Evolutionary conservation across 2,329 filamentous ascomycete genomes (phyloP), one percentile per base, ranked within the genome.

Genomic region (Venturia carpophila): DNA sequence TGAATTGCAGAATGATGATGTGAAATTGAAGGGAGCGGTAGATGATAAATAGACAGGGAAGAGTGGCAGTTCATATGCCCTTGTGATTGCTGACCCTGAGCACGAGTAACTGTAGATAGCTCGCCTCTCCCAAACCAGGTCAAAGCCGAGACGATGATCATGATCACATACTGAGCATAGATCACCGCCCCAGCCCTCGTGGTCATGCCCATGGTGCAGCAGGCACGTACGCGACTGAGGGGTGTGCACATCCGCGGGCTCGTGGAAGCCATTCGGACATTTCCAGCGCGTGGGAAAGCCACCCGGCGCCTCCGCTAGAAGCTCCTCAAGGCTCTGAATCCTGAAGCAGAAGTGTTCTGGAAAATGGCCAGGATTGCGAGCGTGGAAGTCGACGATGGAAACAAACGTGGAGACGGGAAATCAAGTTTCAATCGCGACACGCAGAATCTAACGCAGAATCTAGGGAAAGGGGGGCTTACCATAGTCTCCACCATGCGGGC

Each of bases 301-400:
- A 58, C 30, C 30, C 52, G 27, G 3, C 10, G 52, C 52, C 30
- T 27, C 37, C 7, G 9, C 30, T n/a, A 27, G 52, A n/a, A 37
- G 52, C 30, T 17, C 11, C 27, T n/a, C 10, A 34, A n/a, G 30
- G 52, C 52, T 27, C 15, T 34, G 52, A 1, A 27, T 58, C 52
- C 52, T 58, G 52, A 58, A 58, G 52, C 52, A 58, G 52, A 58
- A 58, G 52, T 37, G 30, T 58, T 58, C 52, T 58, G 52, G 52
- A 58, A 58, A 58, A 34, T 34, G 15, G 15, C 52, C 17, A 27
- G 30, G 52, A 10, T 17, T 37, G 15, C 52, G 6, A 34, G 21
- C 1, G 30, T 10, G 30, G 30, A 58, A 58, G n/a, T 27, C 6
- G 52, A 37, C 52, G 52, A 37, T n/a, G 37, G 52, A 58, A 58